These are phyloP conservation scores for Myxozyma geophila DNA, from an alignment of 805 yeast species.

Conservation along the genomic window DNA sequence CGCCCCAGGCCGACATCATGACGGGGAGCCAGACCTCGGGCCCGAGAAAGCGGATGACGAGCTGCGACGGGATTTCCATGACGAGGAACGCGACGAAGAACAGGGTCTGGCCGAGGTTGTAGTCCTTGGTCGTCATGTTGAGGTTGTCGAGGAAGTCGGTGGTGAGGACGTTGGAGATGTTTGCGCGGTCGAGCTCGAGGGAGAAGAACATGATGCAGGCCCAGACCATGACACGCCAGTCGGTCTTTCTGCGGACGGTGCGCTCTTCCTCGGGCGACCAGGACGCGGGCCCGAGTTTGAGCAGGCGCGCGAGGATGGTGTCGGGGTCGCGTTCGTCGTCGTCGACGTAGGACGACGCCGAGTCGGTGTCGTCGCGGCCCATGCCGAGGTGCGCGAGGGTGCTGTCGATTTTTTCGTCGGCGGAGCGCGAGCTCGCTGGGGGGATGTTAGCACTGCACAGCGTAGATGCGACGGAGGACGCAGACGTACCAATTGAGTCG, in stretches of 20 bases:
- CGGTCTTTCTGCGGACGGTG: conserved; percentile 55
- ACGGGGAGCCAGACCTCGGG: conserved; percentile 64
- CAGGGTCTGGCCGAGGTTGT: conserved; percentile 61
- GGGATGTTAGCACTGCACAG: too few relatives aligned
- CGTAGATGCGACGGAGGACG: too few relatives aligned
- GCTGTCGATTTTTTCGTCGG: conserved; percentile 8
- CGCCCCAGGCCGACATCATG: conserved; percentile 59
- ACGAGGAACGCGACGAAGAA: conserved; percentile 52
- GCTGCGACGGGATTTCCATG: conserved; percentile 52
- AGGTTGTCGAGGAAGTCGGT: conserved; percentile 59
- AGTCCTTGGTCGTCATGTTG: conserved; percentile 58
- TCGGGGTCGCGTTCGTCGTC: conserved; percentile 31
- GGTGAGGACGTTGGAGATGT: conserved; percentile 58
- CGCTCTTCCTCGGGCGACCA: conserved; percentile 62
- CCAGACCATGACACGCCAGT: conserved; percentile 57
- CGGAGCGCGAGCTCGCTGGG: conserved; percentile 5
- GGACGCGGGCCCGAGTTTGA: conserved; percentile 20
- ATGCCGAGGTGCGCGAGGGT: conserved; percentile 1
- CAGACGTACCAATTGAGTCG: background rate
- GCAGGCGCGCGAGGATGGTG: conserved; percentile 21
- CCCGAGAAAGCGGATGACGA: conserved; percentile 62
- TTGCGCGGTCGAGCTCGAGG: conserved; percentile 61
- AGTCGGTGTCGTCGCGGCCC: background rate
- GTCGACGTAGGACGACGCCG: conserved; percentile 1
- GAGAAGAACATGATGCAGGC: conserved; percentile 63